These are phyloP conservation scores for Penicillium capsulatum DNA, from an alignment of 2,329 filamentous ascomycete species.

Conservation along the genomic window DNA sequence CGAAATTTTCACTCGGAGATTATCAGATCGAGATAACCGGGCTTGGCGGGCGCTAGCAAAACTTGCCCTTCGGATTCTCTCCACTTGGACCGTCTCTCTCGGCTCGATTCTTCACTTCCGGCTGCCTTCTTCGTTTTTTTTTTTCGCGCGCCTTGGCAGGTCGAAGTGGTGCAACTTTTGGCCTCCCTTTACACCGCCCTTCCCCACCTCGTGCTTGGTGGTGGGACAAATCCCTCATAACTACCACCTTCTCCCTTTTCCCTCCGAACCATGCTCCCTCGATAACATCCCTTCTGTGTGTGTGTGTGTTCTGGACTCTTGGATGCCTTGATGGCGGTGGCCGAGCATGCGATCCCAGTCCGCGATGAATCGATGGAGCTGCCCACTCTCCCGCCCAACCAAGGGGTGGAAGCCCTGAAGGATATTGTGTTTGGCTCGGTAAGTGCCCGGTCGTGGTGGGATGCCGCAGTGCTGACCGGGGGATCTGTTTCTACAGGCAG, in stretches of 20 bases:
- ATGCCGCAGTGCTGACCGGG: too few species aligned
- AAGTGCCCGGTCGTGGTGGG: too few species aligned
- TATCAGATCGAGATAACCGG: conserved; percentile 45
- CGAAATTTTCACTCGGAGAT: conserved; percentile 23
- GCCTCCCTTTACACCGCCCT: conserved; percentile 1
- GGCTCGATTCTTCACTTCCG: background rate
- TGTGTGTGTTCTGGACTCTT: conserved; percentile 12
- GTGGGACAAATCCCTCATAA: conserved; percentile 20
- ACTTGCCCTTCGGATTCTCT: conserved; percentile 10
- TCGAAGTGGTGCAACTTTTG: background rate
- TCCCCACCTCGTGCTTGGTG: background rate
- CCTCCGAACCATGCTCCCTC: conserved; percentile 15
- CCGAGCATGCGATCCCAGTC: conserved; percentile 36
- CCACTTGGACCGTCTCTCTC: conserved; percentile 13
- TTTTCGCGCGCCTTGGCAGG: background rate
- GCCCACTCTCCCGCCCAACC: conserved; percentile 40
- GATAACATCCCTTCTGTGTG: conserved; percentile 18
- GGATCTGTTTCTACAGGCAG: conserved; percentile 53
- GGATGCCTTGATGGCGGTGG: conserved; percentile 34
- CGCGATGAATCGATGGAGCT: conserved; percentile 41
- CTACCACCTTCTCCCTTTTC: conserved; percentile 6
- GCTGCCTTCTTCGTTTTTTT: background rate
- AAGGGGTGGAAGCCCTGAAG: conserved; percentile 67
- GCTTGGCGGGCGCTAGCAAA: conserved; percentile 28
- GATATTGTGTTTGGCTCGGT: conserved; percentile 87